These are phyloP conservation scores for Sonneratia alba DNA, from an alignment of 345 rosid genomes.

Conservation along the genomic window DNA sequence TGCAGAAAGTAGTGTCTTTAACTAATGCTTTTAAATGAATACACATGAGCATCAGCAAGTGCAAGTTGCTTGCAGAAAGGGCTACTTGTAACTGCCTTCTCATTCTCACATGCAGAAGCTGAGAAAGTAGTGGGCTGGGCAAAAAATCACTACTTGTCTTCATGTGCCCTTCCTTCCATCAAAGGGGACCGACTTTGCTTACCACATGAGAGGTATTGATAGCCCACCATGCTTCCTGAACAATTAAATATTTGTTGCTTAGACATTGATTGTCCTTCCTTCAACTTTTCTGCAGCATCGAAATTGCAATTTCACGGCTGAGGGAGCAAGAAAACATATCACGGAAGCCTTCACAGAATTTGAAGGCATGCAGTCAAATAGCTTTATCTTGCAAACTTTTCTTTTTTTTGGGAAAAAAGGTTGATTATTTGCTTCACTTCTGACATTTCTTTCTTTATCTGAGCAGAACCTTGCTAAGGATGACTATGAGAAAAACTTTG, in stretches of 20 bases:
- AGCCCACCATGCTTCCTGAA: neutral
- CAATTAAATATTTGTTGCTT: constrained; percentile 4
- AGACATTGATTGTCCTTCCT: constrained; percentile 21
- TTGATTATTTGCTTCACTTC: neutral
- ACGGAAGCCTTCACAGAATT: constrained; percentile 59
- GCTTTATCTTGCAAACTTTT: neutral
- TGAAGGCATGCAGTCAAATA: constrained; percentile 48
- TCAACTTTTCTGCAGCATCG: constrained; percentile 51
- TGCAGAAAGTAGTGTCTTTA: neutral
- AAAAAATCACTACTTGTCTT: constrained; percentile 71
- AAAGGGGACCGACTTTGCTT: constrained; percentile 60
- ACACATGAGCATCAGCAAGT: neutral
- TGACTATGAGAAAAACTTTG: constrained; percentile 79
- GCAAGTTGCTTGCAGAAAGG: neutral
- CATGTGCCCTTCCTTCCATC: constrained; percentile 50
- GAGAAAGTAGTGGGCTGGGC: constrained; percentile 98
- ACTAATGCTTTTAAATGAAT: neutral
- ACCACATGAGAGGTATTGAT: constrained; percentile 73
- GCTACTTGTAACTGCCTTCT: neutral
- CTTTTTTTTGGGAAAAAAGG: neutral
- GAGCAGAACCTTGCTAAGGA: constrained; percentile 79
- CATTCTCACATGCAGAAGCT: constrained; percentile 44
- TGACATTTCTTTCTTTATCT: constrained; percentile 10
- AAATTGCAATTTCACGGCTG: constrained; percentile 65
- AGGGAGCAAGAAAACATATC: constrained; percentile 64